A percentile compares a stretch with the other conserved stretches of the same genome.
Evolutionary conservation across 768 basidiomycete species (phyloP).

Genomic region (Hygrocybe punicea): DNA sequence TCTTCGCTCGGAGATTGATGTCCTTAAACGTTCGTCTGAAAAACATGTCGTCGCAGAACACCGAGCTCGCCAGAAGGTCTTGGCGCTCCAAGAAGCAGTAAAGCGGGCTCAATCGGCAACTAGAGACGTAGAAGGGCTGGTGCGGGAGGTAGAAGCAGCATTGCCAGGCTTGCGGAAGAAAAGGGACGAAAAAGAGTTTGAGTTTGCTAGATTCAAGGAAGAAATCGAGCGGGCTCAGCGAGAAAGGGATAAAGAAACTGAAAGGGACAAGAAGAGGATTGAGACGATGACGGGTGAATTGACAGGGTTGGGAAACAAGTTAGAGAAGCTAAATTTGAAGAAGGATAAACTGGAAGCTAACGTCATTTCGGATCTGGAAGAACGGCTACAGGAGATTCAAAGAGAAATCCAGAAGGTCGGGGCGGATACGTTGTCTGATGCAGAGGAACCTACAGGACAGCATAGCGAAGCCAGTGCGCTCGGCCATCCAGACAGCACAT

Average conservation of each 20-base stretch:
- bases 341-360: conserved; percentile 62
- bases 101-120: conserved; percentile 67
- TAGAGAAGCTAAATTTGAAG: conserved; percentile 66
- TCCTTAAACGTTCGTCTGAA: conserved; percentile 73
- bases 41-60: conserved; percentile 71
- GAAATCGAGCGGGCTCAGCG: conserved; percentile 42
- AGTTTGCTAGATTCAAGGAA: conserved; percentile 37
- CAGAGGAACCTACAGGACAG: not conserved
- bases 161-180: conserved; percentile 31
- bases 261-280: conserved; percentile 6
- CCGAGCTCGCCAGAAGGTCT: conserved; percentile 79
- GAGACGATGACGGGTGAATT: conserved; percentile 21
- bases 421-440: not conserved
- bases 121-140: conserved; percentile 40
- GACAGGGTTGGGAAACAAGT: conserved; percentile 48
- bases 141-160: conserved; percentile 45
- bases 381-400: conserved; percentile 56
- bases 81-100: conserved; percentile 85
- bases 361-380: conserved; percentile 63
- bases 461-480: not conserved
- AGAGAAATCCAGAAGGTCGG: conserved; percentile 51
- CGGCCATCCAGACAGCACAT: not conserved
- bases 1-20: conserved; percentile 80
- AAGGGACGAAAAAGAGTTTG: conserved; percentile 37
- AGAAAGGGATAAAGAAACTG: conserved; percentile 48